Percentiles rank a stretch among this genome's conserved stretches.
Conservation (phyloP, 805 yeast genomes). For the Saccharomycopsis lassenensis region DNA sequence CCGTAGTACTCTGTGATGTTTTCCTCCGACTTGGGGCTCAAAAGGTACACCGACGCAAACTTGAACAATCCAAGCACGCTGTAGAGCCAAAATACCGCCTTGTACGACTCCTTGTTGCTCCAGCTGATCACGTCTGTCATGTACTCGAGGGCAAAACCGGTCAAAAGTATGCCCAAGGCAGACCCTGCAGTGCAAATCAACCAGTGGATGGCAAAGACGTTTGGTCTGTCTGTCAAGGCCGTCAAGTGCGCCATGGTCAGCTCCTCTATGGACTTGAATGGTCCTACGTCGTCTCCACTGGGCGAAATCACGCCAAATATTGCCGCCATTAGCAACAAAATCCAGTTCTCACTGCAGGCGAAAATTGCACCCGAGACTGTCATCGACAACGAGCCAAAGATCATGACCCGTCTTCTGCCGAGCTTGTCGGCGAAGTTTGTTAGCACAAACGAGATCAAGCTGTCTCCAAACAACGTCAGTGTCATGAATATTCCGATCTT, state of each 20-base stretch:
- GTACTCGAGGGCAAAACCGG: constrained; percentile 49
- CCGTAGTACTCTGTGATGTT: constrained; percentile 21
- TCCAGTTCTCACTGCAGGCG: constrained; percentile 41
- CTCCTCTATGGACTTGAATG: constrained; percentile 80
- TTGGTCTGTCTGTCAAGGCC: constrained; percentile 51
- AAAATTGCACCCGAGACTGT: constrained; percentile 53
- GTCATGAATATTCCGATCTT: constrained; percentile 75
- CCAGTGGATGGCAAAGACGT: constrained; percentile 65
- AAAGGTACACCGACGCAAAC: constrained; percentile 35
- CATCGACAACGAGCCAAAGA: constrained; percentile 60
- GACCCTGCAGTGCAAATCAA: constrained; percentile 59
- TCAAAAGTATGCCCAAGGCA: constrained; percentile 56
- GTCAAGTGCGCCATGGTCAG: constrained; percentile 74
- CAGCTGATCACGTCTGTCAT: constrained; percentile 23
- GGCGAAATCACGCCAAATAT: constrained; percentile 81
- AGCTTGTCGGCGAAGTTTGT: constrained; percentile 69
- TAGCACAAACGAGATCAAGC: constrained; percentile 51
- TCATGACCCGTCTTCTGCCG: constrained; percentile 58
- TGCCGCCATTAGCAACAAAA: constrained; percentile 55
- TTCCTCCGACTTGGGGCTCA: constrained; percentile 45
- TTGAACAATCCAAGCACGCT: constrained; percentile 43
- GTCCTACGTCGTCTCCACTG: constrained; percentile 85
- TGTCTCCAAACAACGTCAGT: constrained; percentile 70
- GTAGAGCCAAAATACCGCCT: constrained; percentile 46
- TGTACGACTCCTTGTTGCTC: constrained; percentile 34